Percentiles rank a stretch among this genome's conserved stretches.
Evolutionary conservation across 495 filamentous ascomycete species (phyloP).

Genomic region (Astrothelium subdiscretum): DNA sequence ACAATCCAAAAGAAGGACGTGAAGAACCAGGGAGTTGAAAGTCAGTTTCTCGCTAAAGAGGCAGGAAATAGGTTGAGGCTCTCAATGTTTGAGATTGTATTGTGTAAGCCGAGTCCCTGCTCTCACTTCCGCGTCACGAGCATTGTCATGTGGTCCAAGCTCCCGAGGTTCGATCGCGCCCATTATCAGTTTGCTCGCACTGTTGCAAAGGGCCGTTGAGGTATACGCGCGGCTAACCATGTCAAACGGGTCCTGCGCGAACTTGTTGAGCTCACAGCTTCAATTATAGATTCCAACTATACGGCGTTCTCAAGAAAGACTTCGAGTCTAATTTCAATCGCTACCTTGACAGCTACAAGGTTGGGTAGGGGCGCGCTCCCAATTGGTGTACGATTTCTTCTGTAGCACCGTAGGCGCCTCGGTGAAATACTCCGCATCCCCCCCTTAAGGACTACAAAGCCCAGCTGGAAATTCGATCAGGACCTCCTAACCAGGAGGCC

Average conservation of each 20-base stretch:
- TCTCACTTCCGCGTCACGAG: background rate
- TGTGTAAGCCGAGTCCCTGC: background rate
- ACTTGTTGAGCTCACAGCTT: too few relatives aligned
- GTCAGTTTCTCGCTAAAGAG: background rate
- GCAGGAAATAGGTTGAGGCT: background rate
- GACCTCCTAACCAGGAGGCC: background rate
- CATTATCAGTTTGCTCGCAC: too few relatives aligned
- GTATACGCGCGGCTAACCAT: too few relatives aligned
- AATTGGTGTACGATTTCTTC: too few relatives aligned
- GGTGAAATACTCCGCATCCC: background rate
- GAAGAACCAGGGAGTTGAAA: background rate
- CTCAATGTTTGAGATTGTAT: background rate
- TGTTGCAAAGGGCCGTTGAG: too few relatives aligned
- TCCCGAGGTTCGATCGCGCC: background rate
- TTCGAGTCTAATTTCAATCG: too few relatives aligned
- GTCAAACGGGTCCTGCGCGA: too few relatives aligned
- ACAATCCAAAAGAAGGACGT: background rate
- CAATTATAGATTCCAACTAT: too few relatives aligned
- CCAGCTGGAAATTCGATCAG: background rate
- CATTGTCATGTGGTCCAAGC: constrained; percentile 1
- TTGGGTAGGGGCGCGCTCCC: too few relatives aligned
- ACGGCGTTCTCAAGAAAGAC: too few relatives aligned
- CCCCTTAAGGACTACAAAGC: background rate
- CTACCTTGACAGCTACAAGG: too few relatives aligned
- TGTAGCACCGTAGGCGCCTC: background rate